phyloP scores from a whole-genome alignment of 257 asterid species.

The Knoxia roxburghii region DNA sequence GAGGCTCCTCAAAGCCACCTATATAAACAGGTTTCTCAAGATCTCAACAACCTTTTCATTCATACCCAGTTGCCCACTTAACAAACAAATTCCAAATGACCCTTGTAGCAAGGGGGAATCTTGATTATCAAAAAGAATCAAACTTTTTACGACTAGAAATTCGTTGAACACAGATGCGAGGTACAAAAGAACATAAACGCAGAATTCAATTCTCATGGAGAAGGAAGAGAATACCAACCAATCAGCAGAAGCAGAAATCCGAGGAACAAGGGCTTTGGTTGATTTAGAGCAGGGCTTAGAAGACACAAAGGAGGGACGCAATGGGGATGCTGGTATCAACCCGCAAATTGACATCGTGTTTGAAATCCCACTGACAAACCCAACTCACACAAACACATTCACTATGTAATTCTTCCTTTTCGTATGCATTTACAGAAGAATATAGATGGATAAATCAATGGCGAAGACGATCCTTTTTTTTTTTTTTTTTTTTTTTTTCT shows the following conservation, averaged over 20 bases:
- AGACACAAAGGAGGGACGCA: constrained; percentile 15
- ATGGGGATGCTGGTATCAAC: constrained; percentile 10
- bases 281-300: constrained; percentile 18
- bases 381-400: background rate
- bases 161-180: background rate
- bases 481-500: no score
- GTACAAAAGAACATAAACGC: background rate
- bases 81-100: background rate
- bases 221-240: constrained; percentile 44
- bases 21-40: background rate
- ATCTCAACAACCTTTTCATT: background rate
- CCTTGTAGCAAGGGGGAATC: background rate
- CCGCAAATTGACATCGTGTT: background rate
- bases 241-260: constrained; percentile 60
- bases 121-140: background rate
- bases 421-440: no score
- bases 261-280: constrained; percentile 19
- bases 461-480: background rate
- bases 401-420: no score
- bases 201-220: background rate
- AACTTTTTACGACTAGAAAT: background rate
- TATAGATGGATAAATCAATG: background rate
- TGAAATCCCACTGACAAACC: background rate
- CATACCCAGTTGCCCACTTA: background rate
- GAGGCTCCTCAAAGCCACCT: background rate